These are phyloP conservation scores for Ruellia speciosa DNA, from an alignment of 305 asterid species.

Conservation along the genomic window DNA sequence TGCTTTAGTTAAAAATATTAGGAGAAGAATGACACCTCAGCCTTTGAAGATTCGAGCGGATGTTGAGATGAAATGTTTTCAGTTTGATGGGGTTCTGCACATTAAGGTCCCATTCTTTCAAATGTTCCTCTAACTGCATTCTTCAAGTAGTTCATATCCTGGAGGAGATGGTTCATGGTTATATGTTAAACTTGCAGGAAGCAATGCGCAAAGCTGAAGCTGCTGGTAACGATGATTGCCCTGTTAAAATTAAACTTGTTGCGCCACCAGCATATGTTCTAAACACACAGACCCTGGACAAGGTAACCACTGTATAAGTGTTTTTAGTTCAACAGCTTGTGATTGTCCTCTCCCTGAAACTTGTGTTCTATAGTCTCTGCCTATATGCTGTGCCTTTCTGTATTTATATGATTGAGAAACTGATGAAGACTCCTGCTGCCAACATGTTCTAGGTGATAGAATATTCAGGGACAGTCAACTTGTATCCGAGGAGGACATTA, in stretches of 20 bases:
- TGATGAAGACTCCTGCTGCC: no score
- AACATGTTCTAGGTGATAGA: no score
- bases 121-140: not conserved
- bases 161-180: constrained; percentile 3
- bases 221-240: constrained; percentile 89
- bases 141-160: not conserved
- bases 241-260: constrained; percentile 89
- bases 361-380: not conserved
- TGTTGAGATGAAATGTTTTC: constrained; percentile 86
- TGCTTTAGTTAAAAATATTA: constrained; percentile 68
- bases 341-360: not conserved
- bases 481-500: no score
- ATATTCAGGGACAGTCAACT: no score
- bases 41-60: constrained; percentile 85
- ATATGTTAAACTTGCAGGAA: constrained; percentile 38
- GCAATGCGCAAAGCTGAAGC: constrained; percentile 99
- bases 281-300: constrained; percentile 91
- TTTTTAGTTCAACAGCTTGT: not conserved
- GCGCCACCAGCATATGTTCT: constrained; percentile 97
- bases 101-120: constrained; percentile 46
- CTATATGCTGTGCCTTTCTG: no score
- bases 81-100: constrained; percentile 91
- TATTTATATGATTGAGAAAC: no score
- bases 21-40: constrained; percentile 96
- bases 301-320: constrained; percentile 39